Percentiles rank a stretch among this genome's conserved stretches.
These are phyloP conservation scores for Exophiala dermatitidis DNA, from an alignment of 2,329 filamentous ascomycete species.

Conservation along the genomic window DNA sequence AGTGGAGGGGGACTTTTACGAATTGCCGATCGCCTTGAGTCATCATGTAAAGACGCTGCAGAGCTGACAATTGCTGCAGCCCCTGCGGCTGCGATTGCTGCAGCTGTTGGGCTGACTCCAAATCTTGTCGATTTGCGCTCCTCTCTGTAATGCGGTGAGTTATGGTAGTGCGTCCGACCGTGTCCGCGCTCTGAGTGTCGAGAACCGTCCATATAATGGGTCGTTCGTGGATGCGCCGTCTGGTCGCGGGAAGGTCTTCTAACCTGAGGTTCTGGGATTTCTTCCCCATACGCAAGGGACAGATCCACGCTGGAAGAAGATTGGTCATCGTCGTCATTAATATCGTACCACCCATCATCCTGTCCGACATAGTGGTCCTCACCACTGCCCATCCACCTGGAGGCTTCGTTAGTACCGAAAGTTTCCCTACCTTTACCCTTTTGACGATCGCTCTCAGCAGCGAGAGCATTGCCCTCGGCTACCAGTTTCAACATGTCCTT, in stretches of 20 bases:
- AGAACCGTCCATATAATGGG: not conserved
- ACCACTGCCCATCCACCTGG: slow-evolving; percentile 11
- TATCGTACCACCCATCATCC: slow-evolving; percentile 54
- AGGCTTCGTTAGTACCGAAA: slow-evolving; percentile 16
- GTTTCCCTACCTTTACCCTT: slow-evolving; percentile 20
- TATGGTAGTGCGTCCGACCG: not conserved
- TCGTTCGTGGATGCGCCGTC: not conserved
- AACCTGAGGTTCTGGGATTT: slow-evolving; percentile 37
- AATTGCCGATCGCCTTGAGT: slow-evolving; percentile 2
- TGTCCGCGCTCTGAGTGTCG: not conserved
- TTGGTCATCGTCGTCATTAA: slow-evolving; percentile 46
- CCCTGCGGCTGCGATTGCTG: not conserved
- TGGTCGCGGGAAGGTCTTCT: slow-evolving; percentile 31
- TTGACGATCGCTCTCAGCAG: slow-evolving; percentile 31
- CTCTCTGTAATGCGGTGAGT: not conserved
- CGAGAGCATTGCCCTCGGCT: slow-evolving; percentile 42
- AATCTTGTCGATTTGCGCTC: not conserved
- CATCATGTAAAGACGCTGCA: slow-evolving; percentile 25
- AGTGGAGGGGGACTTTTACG: slow-evolving; percentile 44
- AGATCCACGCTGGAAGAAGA: slow-evolving; percentile 47
- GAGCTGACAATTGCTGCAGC: slow-evolving; percentile 36
- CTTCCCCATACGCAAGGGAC: slow-evolving; percentile 55
- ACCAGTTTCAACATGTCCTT: slow-evolving; percentile 44
- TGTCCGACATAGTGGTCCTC: slow-evolving; percentile 29
- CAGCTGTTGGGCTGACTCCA: too few relatives aligned